phyloP scores from a whole-genome alignment of 768 basidiomycete genomes.

The Russula olivacea region DNA sequence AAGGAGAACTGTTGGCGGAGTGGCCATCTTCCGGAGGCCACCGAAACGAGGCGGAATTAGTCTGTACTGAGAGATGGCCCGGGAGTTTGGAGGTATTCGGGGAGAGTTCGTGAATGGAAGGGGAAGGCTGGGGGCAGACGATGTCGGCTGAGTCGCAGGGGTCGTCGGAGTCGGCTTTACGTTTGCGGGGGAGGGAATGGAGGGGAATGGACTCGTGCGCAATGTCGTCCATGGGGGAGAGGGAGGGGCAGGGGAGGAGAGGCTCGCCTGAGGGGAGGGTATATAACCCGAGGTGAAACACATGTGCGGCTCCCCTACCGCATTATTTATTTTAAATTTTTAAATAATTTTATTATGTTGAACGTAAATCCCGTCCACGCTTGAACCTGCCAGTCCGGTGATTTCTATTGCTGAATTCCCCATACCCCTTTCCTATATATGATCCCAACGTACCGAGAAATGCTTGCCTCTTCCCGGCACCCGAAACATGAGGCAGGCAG shows the following conservation, averaged over 20 bases:
- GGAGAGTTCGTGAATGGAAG: slow-evolving; percentile 11
- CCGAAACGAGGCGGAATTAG: slow-evolving; percentile 9
- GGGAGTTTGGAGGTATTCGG: slow-evolving; percentile 20
- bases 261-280: slow-evolving; percentile 27
- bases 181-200: slow-evolving; percentile 52
- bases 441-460: slow-evolving; percentile 13
- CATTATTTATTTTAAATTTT: slow-evolving; percentile 5
- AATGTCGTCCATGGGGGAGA: slow-evolving; percentile 53
- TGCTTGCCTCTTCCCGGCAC: slow-evolving; percentile 3
- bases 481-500: slow-evolving; percentile 21
- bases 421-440: slow-evolving; percentile 16
- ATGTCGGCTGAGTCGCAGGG: slow-evolving; percentile 17
- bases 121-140: slow-evolving; percentile 13
- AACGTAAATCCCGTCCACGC: slow-evolving; percentile 22
- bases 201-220: slow-evolving; percentile 44
- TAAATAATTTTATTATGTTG: background rate
- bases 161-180: slow-evolving; percentile 57
- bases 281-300: slow-evolving; percentile 36
- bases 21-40: slow-evolving; percentile 16
- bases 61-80: slow-evolving; percentile 23
- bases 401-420: background rate
- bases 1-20: slow-evolving; percentile 13
- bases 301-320: slow-evolving; percentile 26
- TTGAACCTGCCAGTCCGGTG: slow-evolving; percentile 11
- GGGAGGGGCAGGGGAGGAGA: slow-evolving; percentile 25